A percentile compares a stretch with the other conserved stretches of the same genome.
Conservation (phyloP, 2,329 filamentous ascomycete genomes). For the Cladobotryum protrusum region DNA sequence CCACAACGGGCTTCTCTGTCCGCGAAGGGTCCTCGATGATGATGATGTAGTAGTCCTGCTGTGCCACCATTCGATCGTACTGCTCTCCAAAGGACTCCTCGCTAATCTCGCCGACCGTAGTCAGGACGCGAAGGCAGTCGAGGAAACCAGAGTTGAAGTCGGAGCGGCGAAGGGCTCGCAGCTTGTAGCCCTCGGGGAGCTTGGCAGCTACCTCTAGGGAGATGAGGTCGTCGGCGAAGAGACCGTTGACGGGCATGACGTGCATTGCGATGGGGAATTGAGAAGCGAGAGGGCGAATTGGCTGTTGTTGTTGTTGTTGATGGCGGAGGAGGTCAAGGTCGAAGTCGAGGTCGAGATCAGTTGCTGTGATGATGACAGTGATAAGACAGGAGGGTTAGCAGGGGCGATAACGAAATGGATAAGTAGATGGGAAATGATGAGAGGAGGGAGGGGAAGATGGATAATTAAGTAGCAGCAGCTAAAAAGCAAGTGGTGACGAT, state of each 20-base stretch:
- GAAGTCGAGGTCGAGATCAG: too few relatives aligned
- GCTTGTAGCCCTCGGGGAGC: conserved; percentile 74
- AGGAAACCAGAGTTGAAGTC: conserved; percentile 83
- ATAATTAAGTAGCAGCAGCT: too few relatives aligned
- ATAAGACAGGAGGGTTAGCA: too few relatives aligned
- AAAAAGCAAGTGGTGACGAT: too few relatives aligned
- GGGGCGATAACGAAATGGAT: too few relatives aligned
- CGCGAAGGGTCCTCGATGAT: conserved; percentile 68
- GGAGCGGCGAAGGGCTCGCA: conserved; percentile 70
- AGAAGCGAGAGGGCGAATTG: too few relatives aligned
- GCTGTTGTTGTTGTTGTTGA: too few relatives aligned
- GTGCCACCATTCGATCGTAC: conserved; percentile 72
- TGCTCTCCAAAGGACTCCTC: conserved; percentile 69
- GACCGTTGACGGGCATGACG: conserved; percentile 35
- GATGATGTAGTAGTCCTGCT: conserved; percentile 78
- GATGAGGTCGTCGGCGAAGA: conserved; percentile 74
- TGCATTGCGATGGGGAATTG: conserved; percentile 3
- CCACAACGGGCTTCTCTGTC: conserved; percentile 63
- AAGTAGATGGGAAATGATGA: too few relatives aligned
- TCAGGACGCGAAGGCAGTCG: conserved; percentile 84
- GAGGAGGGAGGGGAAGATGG: too few relatives aligned
- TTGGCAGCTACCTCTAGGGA: conserved; percentile 64
- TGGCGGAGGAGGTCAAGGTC: too few relatives aligned
- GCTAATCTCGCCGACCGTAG: conserved; percentile 82
- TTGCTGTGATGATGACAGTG: too few relatives aligned